Base-by-base conservation (phyloP, 306 rosid species). In the Chamaecrista fasciculata region DNA sequence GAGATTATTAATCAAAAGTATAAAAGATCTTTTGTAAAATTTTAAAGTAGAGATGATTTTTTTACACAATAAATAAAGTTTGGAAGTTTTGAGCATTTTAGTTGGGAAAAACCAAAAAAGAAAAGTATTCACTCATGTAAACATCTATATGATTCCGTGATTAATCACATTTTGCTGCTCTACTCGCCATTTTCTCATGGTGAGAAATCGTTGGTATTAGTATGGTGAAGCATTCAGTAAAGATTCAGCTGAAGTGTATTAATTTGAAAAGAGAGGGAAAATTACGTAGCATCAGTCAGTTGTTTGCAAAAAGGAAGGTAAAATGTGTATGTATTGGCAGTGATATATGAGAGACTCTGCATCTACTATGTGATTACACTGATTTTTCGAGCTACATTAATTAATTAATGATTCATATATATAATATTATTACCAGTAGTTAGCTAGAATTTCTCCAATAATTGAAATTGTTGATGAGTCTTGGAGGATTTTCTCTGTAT, bases 261-360 rank as follows among this genome's bases (percentile, higher is more conserved):
- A 55, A 62, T 2, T 33, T 47, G 73, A 67, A 26, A 15, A 61
- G 9, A 16, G 19, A 6, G 63, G 36, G 84, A 76, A 76, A 80
- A 76, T 62, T 23, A 56, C 65, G 42, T 48, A 40, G 53, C 76
- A 81, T 67, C 77, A 39, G 8, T 40, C 70, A 12, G 8, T 7
- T 10, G 36, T 56, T 63, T 53, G 74, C 64, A 65, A 12, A 19
- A 31, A 50, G 63, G 74, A 61, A 76, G 85, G 64, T 76, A 57
- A 72, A 67, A 62, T 53, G 78, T 66, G 78, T 71, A 66, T 71
- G 77, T 75, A 66, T 69, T 16, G 55, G 71, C 5, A 29, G 74
- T 59, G 78, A 76, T 76, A 33, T 76, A 61, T 69, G 69, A 40
- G 28, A 60, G 84, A 76, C 78, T n/a, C 11, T 3, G 58, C 75